Percentiles rank a stretch among this genome's conserved stretches.
These are phyloP conservation scores for Thalassiosira livingstoniorum DNA, from an alignment of 352 stramenopile genomes.

Conservation along the genomic window DNA sequence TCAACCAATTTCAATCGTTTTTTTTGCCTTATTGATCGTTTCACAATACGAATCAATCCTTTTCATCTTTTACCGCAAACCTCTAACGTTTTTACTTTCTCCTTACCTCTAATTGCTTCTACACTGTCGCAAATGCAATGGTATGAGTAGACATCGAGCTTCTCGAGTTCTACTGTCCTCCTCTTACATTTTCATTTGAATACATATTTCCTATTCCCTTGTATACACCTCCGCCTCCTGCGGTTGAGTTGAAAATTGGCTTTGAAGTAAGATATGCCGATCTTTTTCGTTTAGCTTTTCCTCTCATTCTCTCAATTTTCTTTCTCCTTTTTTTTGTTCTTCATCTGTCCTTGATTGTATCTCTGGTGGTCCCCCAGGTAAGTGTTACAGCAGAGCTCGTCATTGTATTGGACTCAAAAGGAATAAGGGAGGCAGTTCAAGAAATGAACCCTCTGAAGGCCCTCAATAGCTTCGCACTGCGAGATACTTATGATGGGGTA, in stretches of 20 bases:
- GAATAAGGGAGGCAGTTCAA: constrained; percentile 49
- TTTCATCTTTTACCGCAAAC: too few relatives aligned
- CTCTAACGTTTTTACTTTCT: too few relatives aligned
- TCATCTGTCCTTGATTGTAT: too few relatives aligned
- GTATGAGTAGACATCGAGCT: constrained; percentile 22
- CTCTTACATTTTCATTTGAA: constrained; percentile 37
- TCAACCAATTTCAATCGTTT: too few relatives aligned
- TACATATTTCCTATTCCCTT: constrained; percentile 11
- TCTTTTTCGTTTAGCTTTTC: too few relatives aligned
- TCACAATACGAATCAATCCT: too few relatives aligned
- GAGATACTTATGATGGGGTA: constrained; percentile 51
- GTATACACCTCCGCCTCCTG: constrained; percentile 22
- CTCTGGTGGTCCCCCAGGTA: too few relatives aligned
- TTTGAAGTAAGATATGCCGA: too few relatives aligned
- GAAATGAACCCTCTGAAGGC: constrained; percentile 51
- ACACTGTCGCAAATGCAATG: too few relatives aligned
- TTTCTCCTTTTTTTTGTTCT: too few relatives aligned
- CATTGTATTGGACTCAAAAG: constrained; percentile 44
- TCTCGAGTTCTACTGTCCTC: constrained; percentile 37
- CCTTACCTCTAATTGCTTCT: constrained; percentile 6
- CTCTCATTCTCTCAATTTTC: too few relatives aligned
- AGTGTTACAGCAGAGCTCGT: constrained; percentile 24
- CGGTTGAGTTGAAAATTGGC: constrained; percentile 20
- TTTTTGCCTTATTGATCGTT: too few relatives aligned
- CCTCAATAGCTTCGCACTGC: constrained; percentile 54